Base-by-base conservation (phyloP, 1,284 basidiomycete species). In the Malassezia pachydermatis region DNA sequence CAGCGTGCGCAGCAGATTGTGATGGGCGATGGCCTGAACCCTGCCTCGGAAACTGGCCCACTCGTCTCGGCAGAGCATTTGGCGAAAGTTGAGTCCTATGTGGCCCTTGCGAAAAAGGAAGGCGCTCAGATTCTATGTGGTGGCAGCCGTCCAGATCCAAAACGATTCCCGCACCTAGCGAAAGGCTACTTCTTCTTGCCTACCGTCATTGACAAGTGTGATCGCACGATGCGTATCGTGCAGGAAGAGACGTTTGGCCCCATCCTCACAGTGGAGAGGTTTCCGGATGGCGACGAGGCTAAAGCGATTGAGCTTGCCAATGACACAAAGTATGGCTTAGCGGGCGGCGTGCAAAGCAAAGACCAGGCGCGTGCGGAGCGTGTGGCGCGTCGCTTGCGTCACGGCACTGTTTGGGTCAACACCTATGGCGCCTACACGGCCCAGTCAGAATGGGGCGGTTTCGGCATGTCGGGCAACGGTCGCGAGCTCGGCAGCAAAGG, bases 131-230 rank as follows among this genome's bases (percentile, higher is more conserved):
- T 71, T 16, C 40, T 62, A 8, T 62, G 60, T 17, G 68, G 68
- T 19, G 68, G 68, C 7, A 41, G 47, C 2, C 59, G 59, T 11
- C 68, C 68, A 1, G 65, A 68, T 34, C 51, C 64, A 3, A 38
- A 44, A 20, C 11, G 49, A 27, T 54, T 58, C 35, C 65, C 67
- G 4, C 58, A 68, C 25, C 48, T 70, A 20, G 56, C 61, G 17
- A 58, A 69, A 41, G 69, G 69, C 28, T 68, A 53, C 59, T 71
- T 70, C 45, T 71, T 71, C 58, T 57, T 63, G 29, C 69, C 69
- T 0, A 71, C 69, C 7, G 62, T 71, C 6, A 47, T 71, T 9
- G 69, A 71, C 48, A 50, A 57, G 23, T 71, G 69, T 52, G 33
- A 65, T n/a, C 61, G 68, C 19, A 47, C 54, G n/a, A 71, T 71